Evolutionary conservation across 2,329 filamentous ascomycete species (phyloP).

Genomic region (Trichophaea hybrida): DNA sequence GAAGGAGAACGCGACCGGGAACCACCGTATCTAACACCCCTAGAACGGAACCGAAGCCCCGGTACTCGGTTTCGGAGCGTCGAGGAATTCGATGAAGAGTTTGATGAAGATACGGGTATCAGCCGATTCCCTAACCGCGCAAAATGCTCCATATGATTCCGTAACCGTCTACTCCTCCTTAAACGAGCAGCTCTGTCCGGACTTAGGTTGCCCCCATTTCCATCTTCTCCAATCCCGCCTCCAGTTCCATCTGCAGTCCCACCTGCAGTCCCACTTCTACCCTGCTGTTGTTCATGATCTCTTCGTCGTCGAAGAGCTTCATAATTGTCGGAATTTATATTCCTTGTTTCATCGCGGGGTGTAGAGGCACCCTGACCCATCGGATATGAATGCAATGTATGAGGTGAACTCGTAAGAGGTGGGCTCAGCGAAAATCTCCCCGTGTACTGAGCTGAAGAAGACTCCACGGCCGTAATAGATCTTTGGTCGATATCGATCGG

Average conservation of each 20-base stretch:
- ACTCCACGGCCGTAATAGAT: neutral
- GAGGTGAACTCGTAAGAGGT: neutral
- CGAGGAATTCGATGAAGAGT: neutral
- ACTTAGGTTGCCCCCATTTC: neutral
- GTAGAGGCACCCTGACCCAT: slow-evolving; percentile 26
- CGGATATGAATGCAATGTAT: slow-evolving; percentile 22
- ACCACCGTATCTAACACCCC: neutral
- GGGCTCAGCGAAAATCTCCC: neutral
- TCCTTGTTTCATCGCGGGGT: slow-evolving; percentile 21
- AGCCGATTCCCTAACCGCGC: slow-evolving; percentile 18
- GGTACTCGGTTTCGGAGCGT: slow-evolving; percentile 14
- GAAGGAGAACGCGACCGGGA: slow-evolving; percentile 17
- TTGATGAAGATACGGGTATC: slow-evolving; percentile 11
- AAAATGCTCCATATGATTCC: slow-evolving; percentile 21
- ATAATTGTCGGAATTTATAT: slow-evolving; percentile 12
- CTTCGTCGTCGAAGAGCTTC: slow-evolving; percentile 9
- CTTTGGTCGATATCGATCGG: slow-evolving; percentile 2
- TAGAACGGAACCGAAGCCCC: slow-evolving; percentile 15
- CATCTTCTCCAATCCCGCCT: no score
- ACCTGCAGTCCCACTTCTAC: slow-evolving; percentile 6
- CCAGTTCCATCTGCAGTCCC: slow-evolving; percentile 1
- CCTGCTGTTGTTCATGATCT: slow-evolving; percentile 7
- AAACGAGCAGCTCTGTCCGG: slow-evolving; percentile 6
- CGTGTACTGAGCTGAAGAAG: neutral
- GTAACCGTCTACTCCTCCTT: slow-evolving; percentile 21